phyloP scores from a whole-genome alignment of 176 grass and related monocot species.

The Hordeum vulgare region MorexV3_pseudomolecules_assembly NC_058520.1:169707178-169707677 shows the following conservation, averaged over 20 bases:
- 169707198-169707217: not conserved
- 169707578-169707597: not conserved
- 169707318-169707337: not conserved
- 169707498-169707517: slow-evolving; percentile 59
- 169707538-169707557: slow-evolving; percentile 59
- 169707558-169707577: slow-evolving; percentile 37
- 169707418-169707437: slow-evolving; percentile 82
- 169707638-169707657: slow-evolving; percentile 77
- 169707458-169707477: slow-evolving; percentile 77
- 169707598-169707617: slow-evolving; percentile 34
- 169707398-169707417: slow-evolving; percentile 74
- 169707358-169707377: slow-evolving; percentile 43
- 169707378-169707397: slow-evolving; percentile 85
- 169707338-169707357: not conserved
- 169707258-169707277: not conserved
- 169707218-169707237: not conserved
- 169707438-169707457: slow-evolving; percentile 79
- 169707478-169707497: slow-evolving; percentile 86
- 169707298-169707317: too few species aligned
- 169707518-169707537: slow-evolving; percentile 61
- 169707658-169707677: slow-evolving; percentile 42
- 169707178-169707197: not conserved
- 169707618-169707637: slow-evolving; percentile 69
- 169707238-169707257: not conserved
- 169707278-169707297: not conserved